Evolutionary conservation across 1,284 basidiomycete species (phyloP).

Genomic region (Tetrapyrgos nigripes): DNA sequence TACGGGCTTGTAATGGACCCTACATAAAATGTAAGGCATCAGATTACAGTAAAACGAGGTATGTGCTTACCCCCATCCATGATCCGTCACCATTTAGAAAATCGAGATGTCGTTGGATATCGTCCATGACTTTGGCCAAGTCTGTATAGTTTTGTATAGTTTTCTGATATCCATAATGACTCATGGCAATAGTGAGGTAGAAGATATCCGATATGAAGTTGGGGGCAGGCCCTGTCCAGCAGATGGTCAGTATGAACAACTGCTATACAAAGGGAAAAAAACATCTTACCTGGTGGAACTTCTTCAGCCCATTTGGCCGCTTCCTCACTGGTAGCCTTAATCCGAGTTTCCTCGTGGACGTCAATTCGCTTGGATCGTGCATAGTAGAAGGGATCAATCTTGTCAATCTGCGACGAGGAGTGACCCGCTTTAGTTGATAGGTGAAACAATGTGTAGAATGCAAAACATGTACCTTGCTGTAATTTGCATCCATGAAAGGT

Average conservation of each 20-base stretch:
- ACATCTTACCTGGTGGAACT: slow-evolving; percentile 46
- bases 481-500: slow-evolving; percentile 94
- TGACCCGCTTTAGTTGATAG: slow-evolving; percentile 12
- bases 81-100: slow-evolving; percentile 78
- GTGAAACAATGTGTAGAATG: not conserved
- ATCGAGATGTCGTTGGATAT: slow-evolving; percentile 81
- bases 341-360: slow-evolving; percentile 87
- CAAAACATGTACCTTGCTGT: slow-evolving; percentile 72
- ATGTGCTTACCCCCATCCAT: slow-evolving; percentile 75
- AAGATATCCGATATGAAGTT: slow-evolving; percentile 98
- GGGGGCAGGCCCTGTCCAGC: slow-evolving; percentile 54
- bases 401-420: slow-evolving; percentile 77
- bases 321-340: slow-evolving; percentile 89
- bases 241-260: slow-evolving; percentile 5
- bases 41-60: not conserved
- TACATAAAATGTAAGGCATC: slow-evolving; percentile 32
- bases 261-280: too few species aligned
- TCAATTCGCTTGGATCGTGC: slow-evolving; percentile 75
- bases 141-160: slow-evolving; percentile 80
- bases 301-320: slow-evolving; percentile 74
- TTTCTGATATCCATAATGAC: slow-evolving; percentile 86
- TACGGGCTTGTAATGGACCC: slow-evolving; percentile 73
- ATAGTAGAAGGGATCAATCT: slow-evolving; percentile 88
- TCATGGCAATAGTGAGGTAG: slow-evolving; percentile 85
- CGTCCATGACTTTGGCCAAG: slow-evolving; percentile 76